Percentiles rank a stretch among this genome's conserved stretches.
These are phyloP conservation scores for Lentinula edodes DNA, from an alignment of 768 basidiomycete genomes.

Conservation along the genomic window DNA sequence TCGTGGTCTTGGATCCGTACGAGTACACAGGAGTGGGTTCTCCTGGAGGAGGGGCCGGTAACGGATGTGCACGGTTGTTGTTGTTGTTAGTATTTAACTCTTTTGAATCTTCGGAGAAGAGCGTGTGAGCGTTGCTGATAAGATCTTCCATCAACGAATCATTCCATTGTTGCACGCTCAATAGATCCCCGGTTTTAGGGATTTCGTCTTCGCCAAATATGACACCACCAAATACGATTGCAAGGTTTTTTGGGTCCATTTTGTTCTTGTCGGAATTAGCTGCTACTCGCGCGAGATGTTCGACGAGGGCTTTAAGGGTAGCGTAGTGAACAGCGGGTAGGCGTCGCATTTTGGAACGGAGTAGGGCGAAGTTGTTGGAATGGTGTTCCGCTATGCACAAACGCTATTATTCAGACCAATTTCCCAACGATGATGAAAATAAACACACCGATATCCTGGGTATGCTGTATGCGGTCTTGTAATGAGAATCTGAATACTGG, in stretches of 20 bases:
- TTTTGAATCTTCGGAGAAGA: conserved; percentile 53
- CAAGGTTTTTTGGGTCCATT: conserved; percentile 91
- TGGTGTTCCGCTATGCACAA: conserved; percentile 58
- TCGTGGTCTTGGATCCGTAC: conserved; percentile 73
- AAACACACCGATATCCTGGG: conserved; percentile 63
- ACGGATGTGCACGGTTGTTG: conserved; percentile 41
- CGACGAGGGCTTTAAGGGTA: conserved; percentile 73
- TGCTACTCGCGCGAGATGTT: conserved; percentile 75
- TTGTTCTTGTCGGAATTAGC: conserved; percentile 71
- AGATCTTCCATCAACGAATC: conserved; percentile 78
- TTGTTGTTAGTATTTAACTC: conserved; percentile 2
- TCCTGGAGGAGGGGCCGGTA: conserved; percentile 67
- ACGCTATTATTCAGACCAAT: background rate
- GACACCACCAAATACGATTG: conserved; percentile 84
- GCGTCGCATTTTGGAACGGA: conserved; percentile 83
- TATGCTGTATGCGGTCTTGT: conserved; percentile 77
- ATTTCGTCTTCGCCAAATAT: conserved; percentile 92
- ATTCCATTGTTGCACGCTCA: conserved; percentile 71
- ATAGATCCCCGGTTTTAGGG: conserved; percentile 69
- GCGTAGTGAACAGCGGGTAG: conserved; percentile 82
- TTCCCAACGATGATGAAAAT: background rate
- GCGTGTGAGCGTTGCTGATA: conserved; percentile 58
- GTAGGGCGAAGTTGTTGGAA: conserved; percentile 61
- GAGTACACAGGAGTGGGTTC: conserved; percentile 51
- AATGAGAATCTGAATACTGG: conserved; percentile 80